These are phyloP conservation scores for Kwoniella sp. DNA, from an alignment of 768 basidiomycete genomes.

Conservation along the genomic window DNA sequence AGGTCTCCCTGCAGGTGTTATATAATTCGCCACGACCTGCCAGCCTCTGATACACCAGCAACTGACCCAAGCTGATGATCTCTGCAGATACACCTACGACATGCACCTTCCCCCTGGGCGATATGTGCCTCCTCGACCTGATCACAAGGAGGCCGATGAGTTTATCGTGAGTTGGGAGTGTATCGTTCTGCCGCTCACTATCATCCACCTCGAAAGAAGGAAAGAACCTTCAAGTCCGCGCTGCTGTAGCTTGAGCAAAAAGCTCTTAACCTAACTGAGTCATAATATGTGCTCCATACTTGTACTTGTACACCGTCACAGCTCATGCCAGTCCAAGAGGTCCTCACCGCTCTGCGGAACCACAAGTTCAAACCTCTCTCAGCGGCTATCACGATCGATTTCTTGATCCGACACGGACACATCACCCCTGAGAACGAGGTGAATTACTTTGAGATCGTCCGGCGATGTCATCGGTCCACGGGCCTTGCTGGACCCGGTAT, in stretches of 20 bases:
- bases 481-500: constrained; percentile 37
- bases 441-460: constrained; percentile 70
- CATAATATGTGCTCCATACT: not conserved
- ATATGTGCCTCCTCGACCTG: not conserved
- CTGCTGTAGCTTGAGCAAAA: too few relatives aligned
- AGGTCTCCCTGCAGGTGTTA: too few relatives aligned
- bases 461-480: constrained; percentile 35
- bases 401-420: constrained; percentile 81
- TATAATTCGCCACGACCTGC: too few relatives aligned
- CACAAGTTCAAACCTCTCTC: constrained; percentile 92
- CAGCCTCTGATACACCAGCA: too few relatives aligned
- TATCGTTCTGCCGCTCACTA: too few relatives aligned
- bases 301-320: constrained; percentile 47
- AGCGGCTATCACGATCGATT: constrained; percentile 83
- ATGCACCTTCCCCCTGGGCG: not conserved
- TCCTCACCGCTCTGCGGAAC: constrained; percentile 67
- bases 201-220: too few relatives aligned
- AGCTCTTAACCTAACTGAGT: not conserved
- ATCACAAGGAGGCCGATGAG: not conserved
- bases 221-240: too few relatives aligned
- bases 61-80: not conserved
- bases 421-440: constrained; percentile 87
- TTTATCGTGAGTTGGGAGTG: not conserved
- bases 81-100: not conserved
- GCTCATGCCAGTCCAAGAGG: constrained; percentile 68